Evolutionary conservation across 495 filamentous ascomycete species (phyloP).

Genomic region (Chaetomidium leptoderma): DNA sequence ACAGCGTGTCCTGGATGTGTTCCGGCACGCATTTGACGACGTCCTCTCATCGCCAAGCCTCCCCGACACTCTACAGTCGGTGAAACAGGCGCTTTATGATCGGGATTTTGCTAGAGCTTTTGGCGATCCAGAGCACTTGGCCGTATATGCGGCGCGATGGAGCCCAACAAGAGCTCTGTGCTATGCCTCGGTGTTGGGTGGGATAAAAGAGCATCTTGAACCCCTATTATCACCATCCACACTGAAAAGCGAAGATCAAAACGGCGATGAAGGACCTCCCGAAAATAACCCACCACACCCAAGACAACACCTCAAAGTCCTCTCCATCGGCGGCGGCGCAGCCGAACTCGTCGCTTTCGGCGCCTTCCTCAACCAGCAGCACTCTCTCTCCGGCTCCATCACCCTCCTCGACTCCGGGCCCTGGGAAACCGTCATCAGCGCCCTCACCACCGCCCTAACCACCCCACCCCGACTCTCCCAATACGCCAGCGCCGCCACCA

Average conservation of each 20-base stretch:
- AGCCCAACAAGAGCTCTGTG: conserved; percentile 76
- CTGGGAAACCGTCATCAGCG: conserved; percentile 60
- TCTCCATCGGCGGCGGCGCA: conserved; percentile 81
- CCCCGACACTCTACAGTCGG: conserved; percentile 58
- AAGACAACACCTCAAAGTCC: conserved; percentile 41
- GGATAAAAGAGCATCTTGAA: conserved; percentile 41
- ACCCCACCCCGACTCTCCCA: conserved; percentile 47
- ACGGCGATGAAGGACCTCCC: neutral
- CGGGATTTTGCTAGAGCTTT: conserved; percentile 82
- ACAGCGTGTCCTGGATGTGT: conserved; percentile 73
- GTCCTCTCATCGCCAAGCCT: conserved; percentile 38
- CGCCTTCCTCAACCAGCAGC: conserved; percentile 52
- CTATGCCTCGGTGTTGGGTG: conserved; percentile 64
- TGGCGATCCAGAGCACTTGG: conserved; percentile 58
- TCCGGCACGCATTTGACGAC: conserved; percentile 56
- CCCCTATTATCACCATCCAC: neutral
- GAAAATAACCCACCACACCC: neutral
- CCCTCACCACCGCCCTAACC: conserved; percentile 47
- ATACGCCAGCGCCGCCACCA: conserved; percentile 52
- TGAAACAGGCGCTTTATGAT: conserved; percentile 80
- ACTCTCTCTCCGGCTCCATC: conserved; percentile 34
- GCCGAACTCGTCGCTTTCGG: conserved; percentile 79
- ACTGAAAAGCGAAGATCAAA: neutral
- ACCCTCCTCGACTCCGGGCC: conserved; percentile 73
- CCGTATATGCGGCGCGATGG: conserved; percentile 84